Conservation (phyloP, 495 filamentous ascomycete species). For the Podospora pseudopauciseta region DNA sequence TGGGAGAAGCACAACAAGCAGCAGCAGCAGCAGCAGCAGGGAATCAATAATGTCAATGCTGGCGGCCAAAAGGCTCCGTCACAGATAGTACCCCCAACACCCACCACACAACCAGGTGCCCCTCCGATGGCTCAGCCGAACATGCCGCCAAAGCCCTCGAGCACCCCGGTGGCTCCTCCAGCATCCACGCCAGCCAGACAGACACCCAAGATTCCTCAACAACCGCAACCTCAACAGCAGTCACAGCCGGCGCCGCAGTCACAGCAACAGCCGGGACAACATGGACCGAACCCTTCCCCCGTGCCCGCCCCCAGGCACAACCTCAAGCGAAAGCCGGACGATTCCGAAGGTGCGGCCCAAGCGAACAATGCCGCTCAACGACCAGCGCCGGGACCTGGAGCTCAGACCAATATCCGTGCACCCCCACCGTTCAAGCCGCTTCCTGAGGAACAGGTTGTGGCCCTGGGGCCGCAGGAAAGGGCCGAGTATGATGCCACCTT, state of each 20-base stretch:
- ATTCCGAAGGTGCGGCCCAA: constrained; percentile 56
- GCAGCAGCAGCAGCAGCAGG: background rate
- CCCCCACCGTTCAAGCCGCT: background rate
- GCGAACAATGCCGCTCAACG: constrained; percentile 36
- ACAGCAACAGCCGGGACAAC: constrained; percentile 19
- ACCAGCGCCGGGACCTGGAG: constrained; percentile 12
- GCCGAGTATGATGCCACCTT: background rate
- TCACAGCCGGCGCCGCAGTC: constrained; percentile 4
- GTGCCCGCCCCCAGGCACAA: constrained; percentile 27
- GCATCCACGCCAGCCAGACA: background rate
- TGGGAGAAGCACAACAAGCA: background rate
- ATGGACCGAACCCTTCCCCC: constrained; percentile 22
- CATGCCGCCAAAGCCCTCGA: constrained; percentile 8
- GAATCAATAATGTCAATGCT: background rate
- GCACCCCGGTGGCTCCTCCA: background rate
- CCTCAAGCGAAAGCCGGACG: constrained; percentile 62
- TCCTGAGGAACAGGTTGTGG: constrained; percentile 7
- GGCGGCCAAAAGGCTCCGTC: constrained; percentile 5
- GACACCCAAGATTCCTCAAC: constrained; percentile 8
- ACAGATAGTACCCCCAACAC: background rate
- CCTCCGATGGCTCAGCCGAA: background rate
- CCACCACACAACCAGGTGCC: constrained; percentile 5
- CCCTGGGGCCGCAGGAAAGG: background rate
- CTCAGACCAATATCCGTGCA: background rate
- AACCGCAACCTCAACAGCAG: constrained; percentile 14